These are phyloP conservation scores for Peniophora sp. DNA, from an alignment of 1,284 basidiomycete species.

Conservation along the genomic window DNA sequence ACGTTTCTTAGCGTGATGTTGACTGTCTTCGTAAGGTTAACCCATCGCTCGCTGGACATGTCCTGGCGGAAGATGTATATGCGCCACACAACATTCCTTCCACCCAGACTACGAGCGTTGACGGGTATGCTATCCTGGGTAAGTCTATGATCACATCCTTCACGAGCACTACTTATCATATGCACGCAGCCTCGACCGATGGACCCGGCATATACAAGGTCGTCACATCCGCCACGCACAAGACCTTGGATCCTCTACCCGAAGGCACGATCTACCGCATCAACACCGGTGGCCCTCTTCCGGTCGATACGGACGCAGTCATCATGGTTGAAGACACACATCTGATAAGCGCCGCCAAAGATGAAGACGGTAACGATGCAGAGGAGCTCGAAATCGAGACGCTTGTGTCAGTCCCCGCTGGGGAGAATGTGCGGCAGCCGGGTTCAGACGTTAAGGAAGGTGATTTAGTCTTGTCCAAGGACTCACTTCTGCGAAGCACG, in stretches of 20 bases:
- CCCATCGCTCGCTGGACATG: constrained; percentile 47
- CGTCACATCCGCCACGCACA: constrained; percentile 48
- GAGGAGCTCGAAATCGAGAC: constrained; percentile 71
- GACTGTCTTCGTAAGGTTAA: constrained; percentile 43
- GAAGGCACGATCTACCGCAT: constrained; percentile 59
- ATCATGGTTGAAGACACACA: constrained; percentile 92
- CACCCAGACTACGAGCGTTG: constrained; percentile 72
- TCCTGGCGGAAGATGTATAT: constrained; percentile 70
- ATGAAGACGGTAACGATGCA: constrained; percentile 14
- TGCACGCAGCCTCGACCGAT: constrained; percentile 38
- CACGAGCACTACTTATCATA: neutral
- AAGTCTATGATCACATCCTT: constrained; percentile 17
- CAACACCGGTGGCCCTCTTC: constrained; percentile 75
- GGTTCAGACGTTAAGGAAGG: constrained; percentile 71
- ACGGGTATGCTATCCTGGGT: constrained; percentile 81
- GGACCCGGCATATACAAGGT: constrained; percentile 65
- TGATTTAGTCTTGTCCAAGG: constrained; percentile 59
- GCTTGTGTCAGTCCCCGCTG: constrained; percentile 50
- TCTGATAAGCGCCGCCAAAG: constrained; percentile 42
- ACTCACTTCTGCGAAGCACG: constrained; percentile 50
- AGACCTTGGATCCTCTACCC: constrained; percentile 33
- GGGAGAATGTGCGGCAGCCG: constrained; percentile 68
- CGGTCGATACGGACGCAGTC: constrained; percentile 66
- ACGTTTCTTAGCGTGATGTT: neutral
- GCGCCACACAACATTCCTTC: constrained; percentile 57